phyloP scores from a whole-genome alignment of 331 rosid species.

The Rosa hybrid region DNA sequence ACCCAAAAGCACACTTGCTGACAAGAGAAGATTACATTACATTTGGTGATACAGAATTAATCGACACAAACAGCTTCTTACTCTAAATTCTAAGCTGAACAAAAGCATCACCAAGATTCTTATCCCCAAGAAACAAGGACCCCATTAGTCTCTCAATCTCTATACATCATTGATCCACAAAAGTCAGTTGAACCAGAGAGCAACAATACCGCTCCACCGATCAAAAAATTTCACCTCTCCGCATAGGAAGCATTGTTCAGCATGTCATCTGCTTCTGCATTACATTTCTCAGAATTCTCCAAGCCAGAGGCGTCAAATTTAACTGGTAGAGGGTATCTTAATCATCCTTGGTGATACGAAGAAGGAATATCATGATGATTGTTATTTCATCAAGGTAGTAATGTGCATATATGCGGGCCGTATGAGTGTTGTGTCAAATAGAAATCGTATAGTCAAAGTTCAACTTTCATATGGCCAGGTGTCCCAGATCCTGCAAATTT shows the following conservation, averaged over 20 bases:
- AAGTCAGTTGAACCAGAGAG: not conserved
- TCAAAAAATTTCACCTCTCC: slow-evolving; percentile 38
- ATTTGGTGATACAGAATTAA: slow-evolving; percentile 10
- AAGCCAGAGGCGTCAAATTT: slow-evolving; percentile 24
- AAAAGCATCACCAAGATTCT: slow-evolving; percentile 18
- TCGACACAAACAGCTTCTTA: slow-evolving; percentile 10
- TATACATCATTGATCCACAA: slow-evolving; percentile 39
- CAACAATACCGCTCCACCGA: slow-evolving; percentile 6
- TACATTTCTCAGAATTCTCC: not conserved
- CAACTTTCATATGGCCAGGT: slow-evolving; percentile 61
- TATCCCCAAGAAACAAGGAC: not conserved
- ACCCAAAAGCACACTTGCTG: not conserved
- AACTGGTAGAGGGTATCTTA: slow-evolving; percentile 14
- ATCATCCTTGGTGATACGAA: slow-evolving; percentile 18
- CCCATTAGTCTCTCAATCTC: slow-evolving; percentile 24
- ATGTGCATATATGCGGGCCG: slow-evolving; percentile 16
- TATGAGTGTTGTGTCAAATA: slow-evolving; percentile 12
- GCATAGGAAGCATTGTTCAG: slow-evolving; percentile 26
- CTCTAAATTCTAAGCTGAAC: not conserved
- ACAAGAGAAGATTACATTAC: slow-evolving; percentile 5
- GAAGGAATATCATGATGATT: slow-evolving; percentile 24
- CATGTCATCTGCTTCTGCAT: slow-evolving; percentile 30
- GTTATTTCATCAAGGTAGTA: slow-evolving; percentile 35
- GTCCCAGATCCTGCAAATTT: slow-evolving; percentile 50
- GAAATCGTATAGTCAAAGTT: slow-evolving; percentile 45